Base-by-base conservation (phyloP, 139 green algal species). In the Deuterostichococcus epilithicus region DNA sequence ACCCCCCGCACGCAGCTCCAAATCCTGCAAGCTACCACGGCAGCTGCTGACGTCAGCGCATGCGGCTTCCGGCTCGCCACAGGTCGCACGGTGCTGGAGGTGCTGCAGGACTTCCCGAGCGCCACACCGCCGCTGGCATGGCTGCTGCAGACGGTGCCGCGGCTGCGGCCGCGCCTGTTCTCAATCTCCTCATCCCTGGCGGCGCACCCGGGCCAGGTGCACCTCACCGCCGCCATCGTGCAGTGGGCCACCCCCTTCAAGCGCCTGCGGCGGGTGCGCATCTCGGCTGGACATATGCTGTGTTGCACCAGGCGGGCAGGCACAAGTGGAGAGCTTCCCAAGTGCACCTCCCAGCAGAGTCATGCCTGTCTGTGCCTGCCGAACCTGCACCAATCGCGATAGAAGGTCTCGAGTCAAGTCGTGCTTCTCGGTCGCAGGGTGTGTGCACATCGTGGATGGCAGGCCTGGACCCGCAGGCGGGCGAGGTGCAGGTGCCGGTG, bases 171-270 rank as follows among this genome's bases (percentile, higher is more conserved):
- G 1, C 87, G 96, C n/a, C 84, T 86, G 58, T 99, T 98, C 81
- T 97, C 90, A 35, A 90, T 97, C 44, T 87, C 94, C 13, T 97
- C 90, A 34, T 91, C 89, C 20, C 86, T 73, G 1, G 13, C 13
- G 1, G 78, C 85, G 23, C 89, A 96, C 78, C 86, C 85, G 0
- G 28, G 67, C 15, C 58, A 77, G 8, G 85, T 80, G 13, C 87
- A 97, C 74, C 65, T 99, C 13, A 89, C 89, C 0, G 88, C 92
- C n/a, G 94, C 96, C 0, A 84, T 97, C 1, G 94, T 98, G 36
- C 67, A 91, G 4, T 94, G 85, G 83, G 47, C 71, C 34, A 90
- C 87, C 3, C 85, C 87, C 37, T 76, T 76, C 77, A 76, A 75
- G 68, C 74, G 80, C 10, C 80, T 80, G 18, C 77, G 68, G 1